phyloP scores from a whole-genome alignment of 306 rosid species.

The Vigna trinervia region DNA sequence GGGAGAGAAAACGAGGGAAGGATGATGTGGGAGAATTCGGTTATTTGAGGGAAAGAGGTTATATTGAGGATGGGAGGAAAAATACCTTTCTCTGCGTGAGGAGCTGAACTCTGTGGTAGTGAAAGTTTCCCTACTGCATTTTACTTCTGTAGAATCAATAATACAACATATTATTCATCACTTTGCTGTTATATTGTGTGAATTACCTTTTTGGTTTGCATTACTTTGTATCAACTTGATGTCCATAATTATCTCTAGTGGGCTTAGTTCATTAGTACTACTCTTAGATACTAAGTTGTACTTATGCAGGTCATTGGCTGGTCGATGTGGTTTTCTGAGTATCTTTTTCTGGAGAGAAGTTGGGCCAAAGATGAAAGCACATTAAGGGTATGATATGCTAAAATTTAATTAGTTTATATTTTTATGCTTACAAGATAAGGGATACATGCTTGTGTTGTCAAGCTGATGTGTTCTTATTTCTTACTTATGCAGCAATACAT shows the following conservation, averaged over 20 bases:
- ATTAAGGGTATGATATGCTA: slow-evolving; percentile 63
- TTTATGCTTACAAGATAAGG: not conserved
- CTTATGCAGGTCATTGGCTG: slow-evolving; percentile 91
- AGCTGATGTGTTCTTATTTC: slow-evolving; percentile 34
- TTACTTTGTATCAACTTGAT: too few relatives aligned
- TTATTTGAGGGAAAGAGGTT: not conserved
- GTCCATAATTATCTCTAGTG: not conserved
- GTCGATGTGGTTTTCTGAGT: slow-evolving; percentile 99
- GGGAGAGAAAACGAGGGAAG: not conserved
- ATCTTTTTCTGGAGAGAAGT: slow-evolving; percentile 94
- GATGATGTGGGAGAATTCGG: too few relatives aligned
- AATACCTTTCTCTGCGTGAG: not conserved
- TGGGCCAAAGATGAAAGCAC: slow-evolving; percentile 98
- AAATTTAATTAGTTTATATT: not conserved
- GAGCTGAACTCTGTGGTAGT: not conserved
- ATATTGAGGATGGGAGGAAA: not conserved
- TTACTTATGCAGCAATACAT: slow-evolving; percentile 8
- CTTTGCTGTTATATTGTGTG: not conserved
- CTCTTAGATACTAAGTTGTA: slow-evolving; percentile 31
- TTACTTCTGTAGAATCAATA: not conserved
- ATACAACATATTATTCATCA: not conserved
- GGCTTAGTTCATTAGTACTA: not conserved
- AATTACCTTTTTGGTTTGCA: not conserved
- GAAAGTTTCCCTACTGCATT: not conserved
- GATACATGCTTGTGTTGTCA: slow-evolving; percentile 4